A percentile compares a stretch with the other conserved stretches of the same genome.
Conservation (phyloP, 202 grass and related monocot species). For the Carex arenaria region DNA sequence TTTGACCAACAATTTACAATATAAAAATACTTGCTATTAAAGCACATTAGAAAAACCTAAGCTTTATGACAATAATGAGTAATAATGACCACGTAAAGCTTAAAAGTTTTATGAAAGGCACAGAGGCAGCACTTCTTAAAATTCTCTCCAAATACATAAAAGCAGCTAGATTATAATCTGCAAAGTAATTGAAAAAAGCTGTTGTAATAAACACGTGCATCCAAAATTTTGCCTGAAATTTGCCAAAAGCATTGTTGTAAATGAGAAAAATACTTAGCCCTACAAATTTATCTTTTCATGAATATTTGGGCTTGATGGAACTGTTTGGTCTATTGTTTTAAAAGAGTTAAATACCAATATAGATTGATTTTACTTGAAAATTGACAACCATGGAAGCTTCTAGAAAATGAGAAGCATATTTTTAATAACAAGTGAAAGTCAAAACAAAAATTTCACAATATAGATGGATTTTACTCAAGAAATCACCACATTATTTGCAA, state of each 20-base stretch:
- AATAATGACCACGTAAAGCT: conserved; percentile 50
- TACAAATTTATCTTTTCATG: not conserved
- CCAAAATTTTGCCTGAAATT: conserved; percentile 15
- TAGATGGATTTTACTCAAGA: not conserved
- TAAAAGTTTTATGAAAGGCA: conserved; percentile 73
- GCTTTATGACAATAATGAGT: conserved; percentile 47
- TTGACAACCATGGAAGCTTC: not conserved
- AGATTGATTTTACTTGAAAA: not conserved
- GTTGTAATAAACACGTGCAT: conserved; percentile 39
- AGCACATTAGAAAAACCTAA: conserved; percentile 33
- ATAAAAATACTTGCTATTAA: conserved; percentile 42
- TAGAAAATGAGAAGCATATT: not conserved
- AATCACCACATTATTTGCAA: not conserved
- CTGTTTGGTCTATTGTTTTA: not conserved
- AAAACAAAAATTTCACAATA: not conserved
- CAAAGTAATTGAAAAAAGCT: conserved; percentile 60
- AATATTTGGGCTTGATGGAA: not conserved
- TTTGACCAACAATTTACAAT: conserved; percentile 24
- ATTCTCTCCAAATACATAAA: conserved; percentile 63
- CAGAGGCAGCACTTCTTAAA: conserved; percentile 30
- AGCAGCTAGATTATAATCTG: conserved; percentile 73
- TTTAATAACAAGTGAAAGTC: not conserved
- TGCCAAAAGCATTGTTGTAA: conserved; percentile 15
- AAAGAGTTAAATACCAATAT: not conserved
- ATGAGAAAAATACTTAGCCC: not conserved